Evolutionary conservation across 2,329 filamentous ascomycete genomes (phyloP).

Genomic region (Colletotrichum endophyticum): DNA sequence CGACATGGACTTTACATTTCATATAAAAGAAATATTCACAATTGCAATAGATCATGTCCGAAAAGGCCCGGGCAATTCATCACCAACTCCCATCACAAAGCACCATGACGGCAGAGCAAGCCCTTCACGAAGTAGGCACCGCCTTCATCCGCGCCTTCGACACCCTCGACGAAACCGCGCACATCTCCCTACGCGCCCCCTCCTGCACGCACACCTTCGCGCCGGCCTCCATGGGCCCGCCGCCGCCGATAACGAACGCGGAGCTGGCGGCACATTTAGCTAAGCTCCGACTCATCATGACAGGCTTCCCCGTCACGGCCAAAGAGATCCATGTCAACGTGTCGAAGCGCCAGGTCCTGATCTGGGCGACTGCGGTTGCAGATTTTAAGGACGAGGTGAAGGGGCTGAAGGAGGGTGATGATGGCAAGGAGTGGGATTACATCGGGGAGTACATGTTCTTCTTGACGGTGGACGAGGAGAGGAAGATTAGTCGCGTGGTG

Average conservation of each 20-base stretch:
- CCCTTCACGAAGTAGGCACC: neutral
- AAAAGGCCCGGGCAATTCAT: rapidly evolving
- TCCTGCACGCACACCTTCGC: neutral
- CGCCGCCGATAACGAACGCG: neutral
- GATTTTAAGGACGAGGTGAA: neutral
- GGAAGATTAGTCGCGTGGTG: neutral
- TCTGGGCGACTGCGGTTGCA: neutral
- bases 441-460: neutral
- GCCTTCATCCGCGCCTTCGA: neutral
- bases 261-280: rapidly evolving
- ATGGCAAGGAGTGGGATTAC: neutral
- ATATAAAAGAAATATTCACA: neutral
- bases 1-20: neutral
- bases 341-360: neutral
- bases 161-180: neutral
- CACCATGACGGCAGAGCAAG: neutral
- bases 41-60: neutral
- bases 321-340: neutral
- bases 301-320: neutral
- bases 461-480: neutral
- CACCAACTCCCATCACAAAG: rapidly evolving
- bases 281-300: neutral
- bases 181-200: neutral
- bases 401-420: neutral
- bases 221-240: neutral